A percentile compares a stretch with the other conserved stretches of the same genome.
phyloP scores from a whole-genome alignment of 2,329 filamentous ascomycete species.

The Rasamsonia emersonii region DNA sequence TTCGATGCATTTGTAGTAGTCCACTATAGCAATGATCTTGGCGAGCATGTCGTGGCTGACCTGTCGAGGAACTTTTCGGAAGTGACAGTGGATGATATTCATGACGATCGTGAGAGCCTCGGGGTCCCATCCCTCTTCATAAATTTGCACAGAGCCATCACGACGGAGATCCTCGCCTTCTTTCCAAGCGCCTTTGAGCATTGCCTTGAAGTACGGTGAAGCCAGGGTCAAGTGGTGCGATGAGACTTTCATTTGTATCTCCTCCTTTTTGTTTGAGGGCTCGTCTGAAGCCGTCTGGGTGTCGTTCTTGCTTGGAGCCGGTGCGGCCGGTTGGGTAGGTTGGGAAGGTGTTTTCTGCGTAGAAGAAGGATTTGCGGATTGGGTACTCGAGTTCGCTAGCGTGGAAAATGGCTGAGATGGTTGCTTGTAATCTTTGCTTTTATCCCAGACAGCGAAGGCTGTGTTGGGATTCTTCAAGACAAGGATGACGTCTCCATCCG shows the following conservation, averaged over 20 bases:
- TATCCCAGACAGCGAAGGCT: not conserved
- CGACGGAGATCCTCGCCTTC: no score
- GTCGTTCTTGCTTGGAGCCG: no score
- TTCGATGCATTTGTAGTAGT: slow-evolving; percentile 37
- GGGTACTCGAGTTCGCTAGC: slow-evolving; percentile 4
- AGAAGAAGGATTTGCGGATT: no score
- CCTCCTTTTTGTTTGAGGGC: no score
- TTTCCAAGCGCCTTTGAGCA: slow-evolving; percentile 12
- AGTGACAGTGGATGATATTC: slow-evolving; percentile 39
- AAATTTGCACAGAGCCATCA: not conserved
- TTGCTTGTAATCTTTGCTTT: no score
- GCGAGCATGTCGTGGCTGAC: slow-evolving; percentile 35
- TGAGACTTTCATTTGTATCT: slow-evolving; percentile 16
- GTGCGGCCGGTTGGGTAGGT: no score
- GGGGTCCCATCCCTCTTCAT: slow-evolving; percentile 14
- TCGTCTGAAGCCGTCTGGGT: no score
- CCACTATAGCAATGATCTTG: slow-evolving; percentile 37
- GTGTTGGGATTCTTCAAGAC: not conserved
- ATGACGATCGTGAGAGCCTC: slow-evolving; percentile 35
- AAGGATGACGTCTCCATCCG: slow-evolving; percentile 1
- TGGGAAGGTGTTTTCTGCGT: no score
- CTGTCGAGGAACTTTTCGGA: slow-evolving; percentile 29
- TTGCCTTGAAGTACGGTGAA: slow-evolving; percentile 13
- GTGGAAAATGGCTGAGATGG: not conserved
- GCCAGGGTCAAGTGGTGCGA: slow-evolving; percentile 14